Evolutionary conservation across 2,329 filamentous ascomycete genomes (phyloP).

Genomic region (Trichophyton verrucosum): DNA sequence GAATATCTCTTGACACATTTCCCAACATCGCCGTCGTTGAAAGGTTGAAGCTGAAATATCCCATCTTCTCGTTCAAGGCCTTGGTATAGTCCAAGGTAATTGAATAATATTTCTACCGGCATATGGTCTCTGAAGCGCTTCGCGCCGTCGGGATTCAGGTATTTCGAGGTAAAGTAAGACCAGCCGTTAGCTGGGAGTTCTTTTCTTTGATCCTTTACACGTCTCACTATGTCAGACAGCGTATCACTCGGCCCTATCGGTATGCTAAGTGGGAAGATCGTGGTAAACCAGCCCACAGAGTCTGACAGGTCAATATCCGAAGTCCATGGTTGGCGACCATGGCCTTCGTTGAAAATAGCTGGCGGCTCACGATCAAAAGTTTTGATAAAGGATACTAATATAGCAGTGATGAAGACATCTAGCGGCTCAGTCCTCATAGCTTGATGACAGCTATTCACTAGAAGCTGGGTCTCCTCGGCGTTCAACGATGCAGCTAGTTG

Average conservation of each 20-base stretch:
- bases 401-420: slow-evolving; percentile 26
- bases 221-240: slow-evolving; percentile 22
- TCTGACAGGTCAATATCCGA: slow-evolving; percentile 33
- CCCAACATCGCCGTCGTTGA: slow-evolving; percentile 9
- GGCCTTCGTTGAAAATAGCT: slow-evolving; percentile 38
- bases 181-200: slow-evolving; percentile 21
- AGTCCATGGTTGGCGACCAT: slow-evolving; percentile 37
- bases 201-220: slow-evolving; percentile 29
- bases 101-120: slow-evolving; percentile 28
- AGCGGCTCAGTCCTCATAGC: slow-evolving; percentile 25
- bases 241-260: slow-evolving; percentile 11
- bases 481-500: slow-evolving; percentile 16
- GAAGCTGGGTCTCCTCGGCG: slow-evolving; percentile 22
- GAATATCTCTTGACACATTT: neutral
- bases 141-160: slow-evolving; percentile 16
- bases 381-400: slow-evolving; percentile 32
- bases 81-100: slow-evolving; percentile 28
- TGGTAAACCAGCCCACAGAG: slow-evolving; percentile 41
- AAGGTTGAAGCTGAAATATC: slow-evolving; percentile 30
- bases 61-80: slow-evolving; percentile 35
- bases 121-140: slow-evolving; percentile 24
- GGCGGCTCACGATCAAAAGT: slow-evolving; percentile 33
- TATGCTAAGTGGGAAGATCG: slow-evolving; percentile 32
- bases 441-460: slow-evolving; percentile 20
- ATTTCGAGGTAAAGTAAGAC: slow-evolving; percentile 24